Evolutionary conservation across 192 early-diverging fungal species (phyloP).

Genomic region (Backusella parvicylindrica): DNA sequence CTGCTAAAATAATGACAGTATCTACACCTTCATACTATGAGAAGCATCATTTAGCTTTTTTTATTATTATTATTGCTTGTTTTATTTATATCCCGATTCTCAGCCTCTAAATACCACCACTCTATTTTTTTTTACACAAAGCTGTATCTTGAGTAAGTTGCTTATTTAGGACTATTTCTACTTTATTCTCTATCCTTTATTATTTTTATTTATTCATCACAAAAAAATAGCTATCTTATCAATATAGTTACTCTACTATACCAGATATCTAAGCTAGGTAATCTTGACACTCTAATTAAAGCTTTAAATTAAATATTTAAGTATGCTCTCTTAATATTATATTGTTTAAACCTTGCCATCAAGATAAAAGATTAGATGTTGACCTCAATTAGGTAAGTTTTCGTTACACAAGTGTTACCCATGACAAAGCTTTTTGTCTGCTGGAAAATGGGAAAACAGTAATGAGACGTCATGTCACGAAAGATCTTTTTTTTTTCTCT

Average conservation of each 20-base stretch:
- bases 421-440: not conserved
- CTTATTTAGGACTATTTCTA: not conserved
- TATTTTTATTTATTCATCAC: not conserved
- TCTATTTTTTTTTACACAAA: not conserved
- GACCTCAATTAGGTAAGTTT: not conserved
- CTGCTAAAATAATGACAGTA: not conserved
- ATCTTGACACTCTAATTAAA: not conserved
- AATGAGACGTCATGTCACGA: not conserved
- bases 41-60: not conserved
- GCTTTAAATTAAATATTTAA: not conserved
- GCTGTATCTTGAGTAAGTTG: not conserved
- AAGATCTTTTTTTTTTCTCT: not conserved
- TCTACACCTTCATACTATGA: not conserved
- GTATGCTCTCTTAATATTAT: not conserved
- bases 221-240: not conserved
- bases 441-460: not conserved
- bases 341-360: not conserved
- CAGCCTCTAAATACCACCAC: not conserved
- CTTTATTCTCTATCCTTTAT: not conserved
- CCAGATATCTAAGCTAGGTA: not conserved
- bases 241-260: not conserved
- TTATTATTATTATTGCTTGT: not conserved
- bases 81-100: not conserved
- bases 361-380: conserved; percentile 4
- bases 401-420: not conserved